These are phyloP conservation scores for Rhodamnia argentea DNA, from an alignment of 345 rosid genomes.

Conservation along the genomic window DNA sequence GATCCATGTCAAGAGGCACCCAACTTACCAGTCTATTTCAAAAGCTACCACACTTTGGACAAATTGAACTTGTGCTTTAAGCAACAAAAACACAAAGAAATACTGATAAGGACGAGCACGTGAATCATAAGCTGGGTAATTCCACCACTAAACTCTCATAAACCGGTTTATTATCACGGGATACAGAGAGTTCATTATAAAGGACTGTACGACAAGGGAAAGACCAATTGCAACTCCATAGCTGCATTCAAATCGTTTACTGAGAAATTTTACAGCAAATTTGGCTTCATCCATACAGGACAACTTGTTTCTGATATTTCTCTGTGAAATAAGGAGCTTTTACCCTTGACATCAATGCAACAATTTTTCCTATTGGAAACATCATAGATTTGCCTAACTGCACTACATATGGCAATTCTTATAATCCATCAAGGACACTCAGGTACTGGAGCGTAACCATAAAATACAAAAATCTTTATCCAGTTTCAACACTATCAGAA, in stretches of 20 bases:
- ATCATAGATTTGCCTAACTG: neutral
- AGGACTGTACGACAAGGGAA: neutral
- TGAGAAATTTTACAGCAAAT: neutral
- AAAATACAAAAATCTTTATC: neutral
- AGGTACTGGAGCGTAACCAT: neutral
- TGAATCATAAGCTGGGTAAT: neutral
- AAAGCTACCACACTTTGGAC: neutral
- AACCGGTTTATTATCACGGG: neutral
- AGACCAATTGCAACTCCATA: neutral
- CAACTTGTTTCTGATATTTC: neutral
- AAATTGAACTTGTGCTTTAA: neutral
- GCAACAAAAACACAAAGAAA: neutral
- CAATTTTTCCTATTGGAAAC: neutral
- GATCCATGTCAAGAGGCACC: neutral
- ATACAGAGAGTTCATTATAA: neutral
- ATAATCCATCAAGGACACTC: neutral
- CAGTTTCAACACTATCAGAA: neutral
- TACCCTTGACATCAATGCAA: neutral
- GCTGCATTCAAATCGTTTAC: neutral
- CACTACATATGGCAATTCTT: neutral
- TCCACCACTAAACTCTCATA: neutral
- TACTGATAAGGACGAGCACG: neutral
- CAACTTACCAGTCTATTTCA: neutral
- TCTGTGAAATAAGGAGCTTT: neutral
- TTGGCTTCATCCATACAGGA: neutral